A percentile compares a stretch with the other conserved stretches of the same genome.
Conservation (phyloP, 2,329 filamentous ascomycete species). For the Aspergillus oerlinghausenensis region DNA sequence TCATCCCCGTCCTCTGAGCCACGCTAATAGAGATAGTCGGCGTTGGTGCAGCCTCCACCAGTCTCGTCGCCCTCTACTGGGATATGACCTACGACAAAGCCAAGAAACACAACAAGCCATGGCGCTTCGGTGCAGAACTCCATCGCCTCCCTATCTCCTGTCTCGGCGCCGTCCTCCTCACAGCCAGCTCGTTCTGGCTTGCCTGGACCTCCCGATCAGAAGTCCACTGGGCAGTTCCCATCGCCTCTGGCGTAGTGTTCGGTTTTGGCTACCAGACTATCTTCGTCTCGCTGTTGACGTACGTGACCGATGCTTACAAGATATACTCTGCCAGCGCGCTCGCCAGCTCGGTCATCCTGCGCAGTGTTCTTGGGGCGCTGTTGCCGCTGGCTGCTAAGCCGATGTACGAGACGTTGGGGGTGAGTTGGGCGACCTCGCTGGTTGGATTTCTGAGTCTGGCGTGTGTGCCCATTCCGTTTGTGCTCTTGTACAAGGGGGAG, state of each 20-base stretch:
- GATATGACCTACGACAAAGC: conserved; percentile 56
- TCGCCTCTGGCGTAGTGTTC: conserved; percentile 58
- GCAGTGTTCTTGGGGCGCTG: conserved; percentile 50
- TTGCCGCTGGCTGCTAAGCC: conserved; percentile 49
- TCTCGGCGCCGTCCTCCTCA: conserved; percentile 62
- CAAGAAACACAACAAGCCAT: conserved; percentile 47
- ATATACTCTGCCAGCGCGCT: conserved; percentile 58
- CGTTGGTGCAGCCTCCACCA: conserved; percentile 55
- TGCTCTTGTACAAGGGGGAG: conserved; percentile 26
- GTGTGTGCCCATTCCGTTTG: conserved; percentile 39
- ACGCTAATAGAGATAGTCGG: conserved; percentile 43
- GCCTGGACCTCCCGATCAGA: conserved; percentile 52
- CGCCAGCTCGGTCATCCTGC: conserved; percentile 47
- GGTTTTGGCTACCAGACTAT: conserved; percentile 59
- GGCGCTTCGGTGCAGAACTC: conserved; percentile 55
- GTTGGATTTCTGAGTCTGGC: conserved; percentile 37
- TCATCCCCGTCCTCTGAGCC: background rate
- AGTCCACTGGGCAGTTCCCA: conserved; percentile 53
- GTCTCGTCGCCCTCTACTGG: conserved; percentile 61
- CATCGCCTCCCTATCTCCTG: conserved; percentile 68
- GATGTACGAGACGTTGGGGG: conserved; percentile 36
- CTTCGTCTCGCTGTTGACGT: conserved; percentile 62
- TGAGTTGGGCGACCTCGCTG: conserved; percentile 40
- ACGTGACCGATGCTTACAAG: conserved; percentile 64
- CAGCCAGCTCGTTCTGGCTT: conserved; percentile 50